Percentiles rank a stretch among this genome's conserved stretches.
Conservation (phyloP, 768 basidiomycete species). For the Mycena galopus region DNA sequence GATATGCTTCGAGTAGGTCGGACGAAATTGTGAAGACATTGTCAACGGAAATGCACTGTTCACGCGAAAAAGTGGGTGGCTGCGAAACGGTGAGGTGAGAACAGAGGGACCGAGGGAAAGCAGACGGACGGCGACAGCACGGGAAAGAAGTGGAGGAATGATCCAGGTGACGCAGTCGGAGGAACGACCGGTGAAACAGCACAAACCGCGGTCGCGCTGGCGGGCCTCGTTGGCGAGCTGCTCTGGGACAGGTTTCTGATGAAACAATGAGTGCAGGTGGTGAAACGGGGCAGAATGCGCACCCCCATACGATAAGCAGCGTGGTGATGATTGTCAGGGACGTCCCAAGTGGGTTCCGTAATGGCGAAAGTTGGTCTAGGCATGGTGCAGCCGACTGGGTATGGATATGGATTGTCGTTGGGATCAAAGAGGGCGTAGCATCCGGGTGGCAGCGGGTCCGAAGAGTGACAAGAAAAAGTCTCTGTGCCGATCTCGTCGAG, state of each 20-base stretch:
- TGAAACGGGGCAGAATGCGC: not conserved
- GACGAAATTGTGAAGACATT: slow-evolving; percentile 26
- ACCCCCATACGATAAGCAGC: slow-evolving; percentile 22
- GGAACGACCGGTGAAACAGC: slow-evolving; percentile 25
- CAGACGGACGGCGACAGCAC: slow-evolving; percentile 1
- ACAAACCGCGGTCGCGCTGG: slow-evolving; percentile 10
- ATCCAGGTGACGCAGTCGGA: slow-evolving; percentile 21
- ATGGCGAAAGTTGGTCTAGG: slow-evolving; percentile 5
- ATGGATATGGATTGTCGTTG: slow-evolving; percentile 7
- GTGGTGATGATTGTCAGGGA: slow-evolving; percentile 7
- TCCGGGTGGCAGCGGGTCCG: slow-evolving; percentile 15
- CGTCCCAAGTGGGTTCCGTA: slow-evolving; percentile 11
- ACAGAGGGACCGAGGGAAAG: not conserved
- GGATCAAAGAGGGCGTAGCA: slow-evolving; percentile 21
- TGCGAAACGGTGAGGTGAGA: slow-evolving; percentile 2
- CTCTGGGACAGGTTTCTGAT: slow-evolving; percentile 25
- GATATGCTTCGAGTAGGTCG: not conserved
- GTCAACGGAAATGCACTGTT: slow-evolving; percentile 11
- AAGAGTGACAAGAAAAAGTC: slow-evolving; percentile 1
- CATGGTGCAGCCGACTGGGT: slow-evolving; percentile 4
- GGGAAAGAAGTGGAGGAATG: slow-evolving; percentile 13
- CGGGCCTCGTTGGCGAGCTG: slow-evolving; percentile 10
- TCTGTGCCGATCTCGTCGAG: slow-evolving; percentile 18
- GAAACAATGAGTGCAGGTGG: not conserved
- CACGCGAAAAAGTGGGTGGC: slow-evolving; percentile 13